Conservation (phyloP, 352 stramenopile species). For the Aphanomyces cochlioides region DNA sequence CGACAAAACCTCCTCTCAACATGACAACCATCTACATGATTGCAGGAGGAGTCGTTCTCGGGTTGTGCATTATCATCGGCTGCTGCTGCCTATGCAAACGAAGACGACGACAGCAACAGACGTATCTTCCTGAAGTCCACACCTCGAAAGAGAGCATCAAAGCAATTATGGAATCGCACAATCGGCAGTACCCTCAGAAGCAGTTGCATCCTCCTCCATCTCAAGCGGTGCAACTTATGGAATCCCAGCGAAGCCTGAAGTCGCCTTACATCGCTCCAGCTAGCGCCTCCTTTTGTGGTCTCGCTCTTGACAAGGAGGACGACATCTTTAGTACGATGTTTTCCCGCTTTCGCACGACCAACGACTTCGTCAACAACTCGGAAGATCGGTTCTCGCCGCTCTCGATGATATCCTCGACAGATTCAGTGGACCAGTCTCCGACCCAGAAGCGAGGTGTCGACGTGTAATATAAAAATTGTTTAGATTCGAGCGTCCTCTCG, state of each 20-base stretch:
- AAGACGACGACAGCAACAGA: too few species aligned
- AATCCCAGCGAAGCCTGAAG: too few species aligned
- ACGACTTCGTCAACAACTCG: neutral
- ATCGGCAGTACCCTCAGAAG: too few species aligned
- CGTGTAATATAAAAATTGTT: neutral
- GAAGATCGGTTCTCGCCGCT: neutral
- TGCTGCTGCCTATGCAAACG: neutral
- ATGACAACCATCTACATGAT: too few species aligned
- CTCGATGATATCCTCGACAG: neutral
- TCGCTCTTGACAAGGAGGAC: neutral
- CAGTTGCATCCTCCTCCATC: too few species aligned
- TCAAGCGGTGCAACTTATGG: too few species aligned
- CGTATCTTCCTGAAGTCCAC: too few species aligned
- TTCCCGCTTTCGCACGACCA: slow-evolving; percentile 1
- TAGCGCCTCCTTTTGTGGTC: too few species aligned
- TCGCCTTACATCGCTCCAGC: too few species aligned
- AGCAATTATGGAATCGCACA: too few species aligned
- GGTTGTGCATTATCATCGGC: neutral
- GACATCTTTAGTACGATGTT: slow-evolving; percentile 12
- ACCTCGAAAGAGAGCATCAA: too few species aligned
- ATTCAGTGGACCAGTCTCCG: neutral
- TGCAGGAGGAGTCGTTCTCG: too few species aligned
- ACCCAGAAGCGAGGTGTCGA: neutral
- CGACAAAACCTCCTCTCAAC: neutral
- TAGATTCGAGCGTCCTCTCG: neutral